Conservation (phyloP, 495 filamentous ascomycete species). For the Talaromyces wortmannii region DNA sequence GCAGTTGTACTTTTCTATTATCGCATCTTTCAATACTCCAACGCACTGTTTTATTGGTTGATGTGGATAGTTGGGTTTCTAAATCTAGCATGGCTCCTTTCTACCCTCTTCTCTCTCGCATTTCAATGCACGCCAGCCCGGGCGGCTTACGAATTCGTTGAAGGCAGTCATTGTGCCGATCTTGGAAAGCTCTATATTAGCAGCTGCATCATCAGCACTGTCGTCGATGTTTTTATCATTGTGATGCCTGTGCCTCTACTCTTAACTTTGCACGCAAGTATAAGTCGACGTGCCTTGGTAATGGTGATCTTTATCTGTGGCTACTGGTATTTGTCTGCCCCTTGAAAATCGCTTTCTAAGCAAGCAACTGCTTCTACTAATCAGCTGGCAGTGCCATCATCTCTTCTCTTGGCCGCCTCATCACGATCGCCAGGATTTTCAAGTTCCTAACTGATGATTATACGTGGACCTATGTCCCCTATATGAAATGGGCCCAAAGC, state of each 20-base stretch:
- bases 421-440: background rate
- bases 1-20: too few species aligned
- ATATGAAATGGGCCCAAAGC: background rate
- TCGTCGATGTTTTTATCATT: background rate
- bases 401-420: background rate
- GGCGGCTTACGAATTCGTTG: constrained; percentile 1
- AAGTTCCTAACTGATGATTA: background rate
- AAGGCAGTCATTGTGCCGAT: background rate
- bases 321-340: background rate
- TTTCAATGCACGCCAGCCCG: constrained; percentile 9
- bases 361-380: background rate
- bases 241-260: background rate
- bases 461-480: background rate
- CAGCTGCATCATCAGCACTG: background rate
- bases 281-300: background rate
- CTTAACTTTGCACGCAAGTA: background rate
- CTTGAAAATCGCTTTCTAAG: background rate
- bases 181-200: background rate
- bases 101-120: background rate
- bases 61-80: too few species aligned
- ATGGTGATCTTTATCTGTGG: background rate
- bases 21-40: too few species aligned
- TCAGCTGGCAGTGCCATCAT: background rate
- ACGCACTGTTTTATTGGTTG: too few species aligned
- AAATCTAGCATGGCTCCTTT: constrained; percentile 6